phyloP scores from a whole-genome alignment of 176 grass and related monocot genomes.

The Avena sativa region DNA sequence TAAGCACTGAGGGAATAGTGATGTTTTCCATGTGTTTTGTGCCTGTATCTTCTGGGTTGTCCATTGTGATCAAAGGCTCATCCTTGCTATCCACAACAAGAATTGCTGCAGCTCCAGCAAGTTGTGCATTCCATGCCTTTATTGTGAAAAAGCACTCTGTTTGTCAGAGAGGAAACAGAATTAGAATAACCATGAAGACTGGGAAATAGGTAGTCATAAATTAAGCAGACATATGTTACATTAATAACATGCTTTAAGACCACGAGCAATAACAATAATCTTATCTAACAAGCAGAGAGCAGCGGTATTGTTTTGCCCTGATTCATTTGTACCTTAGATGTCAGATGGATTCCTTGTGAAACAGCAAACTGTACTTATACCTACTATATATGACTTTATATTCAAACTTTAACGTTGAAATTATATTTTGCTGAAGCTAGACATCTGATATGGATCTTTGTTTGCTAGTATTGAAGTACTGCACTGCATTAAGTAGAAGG shows the following conservation, averaged over 20 bases:
- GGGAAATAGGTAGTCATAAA: not conserved
- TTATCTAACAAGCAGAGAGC: slow-evolving; percentile 14
- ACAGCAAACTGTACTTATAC: not conserved
- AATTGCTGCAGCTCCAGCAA: slow-evolving; percentile 77
- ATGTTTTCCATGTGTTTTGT: slow-evolving; percentile 70
- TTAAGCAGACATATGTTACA: not conserved
- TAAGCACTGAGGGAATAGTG: slow-evolving; percentile 85
- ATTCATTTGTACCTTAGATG: slow-evolving; percentile 19
- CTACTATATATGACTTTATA: not conserved
- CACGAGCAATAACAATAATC: not conserved
- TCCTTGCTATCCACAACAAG: slow-evolving; percentile 75
- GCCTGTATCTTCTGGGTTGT: slow-evolving; percentile 72
- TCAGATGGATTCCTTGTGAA: not conserved
- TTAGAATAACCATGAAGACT: slow-evolving; percentile 26
- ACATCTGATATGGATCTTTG: not conserved
- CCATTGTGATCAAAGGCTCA: slow-evolving; percentile 87
- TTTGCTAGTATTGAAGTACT: slow-evolving; percentile 21
- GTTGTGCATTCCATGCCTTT: slow-evolving; percentile 91
- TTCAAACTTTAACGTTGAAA: not conserved
- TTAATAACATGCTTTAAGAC: slow-evolving; percentile 24
- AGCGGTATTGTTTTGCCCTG: not conserved
- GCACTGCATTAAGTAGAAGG: too few relatives aligned
- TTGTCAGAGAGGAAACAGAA: slow-evolving; percentile 36
- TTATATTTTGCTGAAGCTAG: not conserved
- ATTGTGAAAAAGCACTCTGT: slow-evolving; percentile 89